These are phyloP conservation scores for Wickerhamiella brachini DNA, from an alignment of 805 yeast species.

Conservation along the genomic window DNA sequence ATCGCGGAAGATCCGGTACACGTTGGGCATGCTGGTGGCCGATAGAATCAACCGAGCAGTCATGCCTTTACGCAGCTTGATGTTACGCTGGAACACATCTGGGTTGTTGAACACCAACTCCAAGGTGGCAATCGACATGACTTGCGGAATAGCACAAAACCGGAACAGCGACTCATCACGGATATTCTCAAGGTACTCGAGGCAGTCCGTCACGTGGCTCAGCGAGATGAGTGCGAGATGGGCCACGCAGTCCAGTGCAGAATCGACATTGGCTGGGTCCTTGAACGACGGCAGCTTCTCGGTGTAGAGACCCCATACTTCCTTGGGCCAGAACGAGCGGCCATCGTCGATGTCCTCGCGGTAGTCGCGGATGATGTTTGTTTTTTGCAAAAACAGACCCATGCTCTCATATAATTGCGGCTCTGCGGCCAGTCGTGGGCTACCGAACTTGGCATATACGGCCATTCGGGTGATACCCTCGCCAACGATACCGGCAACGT, in stretches of 20 bases:
- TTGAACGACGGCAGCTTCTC: constrained; percentile 43
- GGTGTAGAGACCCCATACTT: constrained; percentile 81
- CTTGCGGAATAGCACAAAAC: constrained; percentile 97
- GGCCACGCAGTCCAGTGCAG: constrained; percentile 64
- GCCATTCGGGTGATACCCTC: constrained; percentile 83
- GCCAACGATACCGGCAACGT: constrained; percentile 96
- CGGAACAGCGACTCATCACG: constrained; percentile 73
- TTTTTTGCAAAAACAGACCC: constrained; percentile 93
- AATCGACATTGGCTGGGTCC: constrained; percentile 31
- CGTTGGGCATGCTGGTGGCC: constrained; percentile 61
- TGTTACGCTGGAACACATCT: constrained; percentile 49
- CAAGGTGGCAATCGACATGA: constrained; percentile 94
- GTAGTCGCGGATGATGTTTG: constrained; percentile 91
- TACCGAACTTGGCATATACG: constrained; percentile 60
- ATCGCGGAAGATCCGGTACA: constrained; percentile 59
- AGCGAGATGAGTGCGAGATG: constrained; percentile 72
- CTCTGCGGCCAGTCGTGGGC: constrained; percentile 36
- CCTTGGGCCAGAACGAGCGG: constrained; percentile 91
- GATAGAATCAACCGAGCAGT: constrained; percentile 64
- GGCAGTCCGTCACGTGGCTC: constrained; percentile 60
- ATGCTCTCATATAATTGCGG: constrained; percentile 59
- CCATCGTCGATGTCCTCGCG: constrained; percentile 85
- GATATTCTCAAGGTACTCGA: constrained; percentile 60
- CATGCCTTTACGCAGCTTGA: constrained; percentile 83
- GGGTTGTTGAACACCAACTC: constrained; percentile 76